phyloP scores from a whole-genome alignment of 192 early-diverging fungal genomes.

The Dissophora ornata region DNA sequence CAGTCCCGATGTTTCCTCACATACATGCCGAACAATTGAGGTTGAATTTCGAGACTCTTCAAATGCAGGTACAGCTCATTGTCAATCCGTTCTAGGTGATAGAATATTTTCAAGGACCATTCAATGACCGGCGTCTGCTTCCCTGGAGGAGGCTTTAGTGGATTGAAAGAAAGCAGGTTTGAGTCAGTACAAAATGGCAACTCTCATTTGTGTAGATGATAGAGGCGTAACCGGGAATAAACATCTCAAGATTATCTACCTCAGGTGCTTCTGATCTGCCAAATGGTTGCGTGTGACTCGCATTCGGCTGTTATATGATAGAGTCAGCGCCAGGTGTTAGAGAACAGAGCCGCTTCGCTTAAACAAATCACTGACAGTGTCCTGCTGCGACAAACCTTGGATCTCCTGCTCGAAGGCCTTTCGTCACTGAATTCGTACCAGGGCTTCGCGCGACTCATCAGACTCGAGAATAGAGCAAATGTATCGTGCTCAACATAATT shows the following conservation, averaged over 20 bases:
- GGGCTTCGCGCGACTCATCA: conserved; percentile 83
- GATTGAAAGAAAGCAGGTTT: too few relatives aligned
- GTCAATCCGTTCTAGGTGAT: conserved; percentile 79
- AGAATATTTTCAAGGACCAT: conserved; percentile 77
- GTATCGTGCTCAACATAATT: conserved; percentile 90
- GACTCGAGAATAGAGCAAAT: conserved; percentile 79
- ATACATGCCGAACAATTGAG: conserved; percentile 94
- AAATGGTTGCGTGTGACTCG: conserved; percentile 28
- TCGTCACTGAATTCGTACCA: conserved; percentile 90
- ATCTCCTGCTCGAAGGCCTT: conserved; percentile 38
- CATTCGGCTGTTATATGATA: conserved; percentile 9
- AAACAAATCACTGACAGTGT: too few relatives aligned
- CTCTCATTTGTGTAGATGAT: too few relatives aligned
- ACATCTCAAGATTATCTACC: conserved; percentile 26
- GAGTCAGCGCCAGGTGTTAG: neutral
- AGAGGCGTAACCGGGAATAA: too few relatives aligned
- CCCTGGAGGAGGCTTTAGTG: conserved; percentile 29
- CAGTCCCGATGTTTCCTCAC: too few relatives aligned
- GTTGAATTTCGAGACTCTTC: conserved; percentile 82
- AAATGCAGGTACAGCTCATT: conserved; percentile 78
- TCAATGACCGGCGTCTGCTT: conserved; percentile 78
- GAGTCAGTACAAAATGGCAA: too few relatives aligned
- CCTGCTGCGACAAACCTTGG: conserved; percentile 56
- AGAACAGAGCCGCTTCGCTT: neutral
- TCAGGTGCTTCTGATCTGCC: conserved; percentile 31